A percentile compares a stretch with the other conserved stretches of the same genome.
Conservation (phyloP, 2,329 filamentous ascomycete genomes). For the Rutstroemia sp. region DNA sequence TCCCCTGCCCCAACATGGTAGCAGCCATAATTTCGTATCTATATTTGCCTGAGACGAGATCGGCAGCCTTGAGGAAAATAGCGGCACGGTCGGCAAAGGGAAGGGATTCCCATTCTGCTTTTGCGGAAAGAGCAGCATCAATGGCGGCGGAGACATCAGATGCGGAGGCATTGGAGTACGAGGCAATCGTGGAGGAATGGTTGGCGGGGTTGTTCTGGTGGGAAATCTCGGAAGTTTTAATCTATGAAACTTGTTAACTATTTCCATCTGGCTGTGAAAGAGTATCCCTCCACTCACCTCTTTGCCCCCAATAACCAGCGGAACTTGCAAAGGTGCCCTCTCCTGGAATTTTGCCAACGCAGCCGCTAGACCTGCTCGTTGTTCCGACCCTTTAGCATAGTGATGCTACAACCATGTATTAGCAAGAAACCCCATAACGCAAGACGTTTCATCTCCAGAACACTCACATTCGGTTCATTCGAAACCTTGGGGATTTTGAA, state of each 20-base stretch:
- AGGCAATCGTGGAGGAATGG: conserved; percentile 69
- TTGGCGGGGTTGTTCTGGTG: conserved; percentile 78
- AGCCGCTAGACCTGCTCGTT: conserved; percentile 67
- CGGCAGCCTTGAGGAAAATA: conserved; percentile 91
- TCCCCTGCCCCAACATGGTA: conserved; percentile 93
- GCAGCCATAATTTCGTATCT: conserved; percentile 93
- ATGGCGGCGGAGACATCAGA: conserved; percentile 57
- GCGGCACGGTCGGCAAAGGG: conserved; percentile 88
- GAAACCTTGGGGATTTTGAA: conserved; percentile 82
- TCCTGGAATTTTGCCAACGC: conserved; percentile 65
- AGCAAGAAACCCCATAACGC: conserved; percentile 4
- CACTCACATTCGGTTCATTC: conserved; percentile 92
- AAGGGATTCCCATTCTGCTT: conserved; percentile 75
- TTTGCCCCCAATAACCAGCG: conserved; percentile 76
- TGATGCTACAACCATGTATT: conserved; percentile 57
- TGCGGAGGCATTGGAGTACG: conserved; percentile 74
- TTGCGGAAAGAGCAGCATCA: conserved; percentile 36
- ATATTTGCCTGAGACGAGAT: conserved; percentile 85
- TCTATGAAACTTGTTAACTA: conserved; percentile 34
- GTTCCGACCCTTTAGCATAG: conserved; percentile 75
- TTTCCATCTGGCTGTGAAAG: background rate
- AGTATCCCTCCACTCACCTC: conserved; percentile 45
- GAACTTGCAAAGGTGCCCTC: conserved; percentile 66
- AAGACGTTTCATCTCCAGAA: background rate
- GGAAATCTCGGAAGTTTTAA: conserved; percentile 57